Base-by-base conservation (phyloP, 208 protist genomes). In the Naegleria gruberi region DNA sequence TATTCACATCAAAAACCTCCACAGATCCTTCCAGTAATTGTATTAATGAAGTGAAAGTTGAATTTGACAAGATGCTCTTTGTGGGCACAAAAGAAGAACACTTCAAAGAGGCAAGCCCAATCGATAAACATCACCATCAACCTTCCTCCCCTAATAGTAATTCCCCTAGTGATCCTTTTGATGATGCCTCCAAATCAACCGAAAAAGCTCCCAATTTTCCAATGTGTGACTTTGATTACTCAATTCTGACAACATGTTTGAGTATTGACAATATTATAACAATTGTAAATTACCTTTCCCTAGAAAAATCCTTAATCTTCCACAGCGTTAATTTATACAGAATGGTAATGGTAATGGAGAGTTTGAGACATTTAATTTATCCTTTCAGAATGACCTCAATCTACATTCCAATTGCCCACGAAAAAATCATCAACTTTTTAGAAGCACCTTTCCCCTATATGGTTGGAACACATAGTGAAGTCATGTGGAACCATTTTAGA, bases 381-480 rank as follows among this genome's bases (percentile, higher is more conserved):
- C 81, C 81, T 19, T 46, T 84, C 15, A 42, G 41, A 26, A 17
- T 41, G 8, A 45, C 81, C 10, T 30, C 12, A 0, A 34, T 84
- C 1, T 84, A 84, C 40, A 84, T 84, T 45, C 34, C 81, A 44
- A 84, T 45, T 19, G 12, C n/a, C 1, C 81, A 42, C 42, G 41
- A 42, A 43, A 84, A 84, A 15, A 45, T 84, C 17, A 40, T n/a
- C 2, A 17, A 84, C 44, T 84, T 84, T 43, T 84, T 84, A 84
- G 81, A 84, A 26, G 81, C 81, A 44, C 81, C 81, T 40, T 41
- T 84, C n/a, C 81, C 81, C 23, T 84, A 84, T 45, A 42, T 84
- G 41, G 81, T 84, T 84, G 81, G 81, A 8, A 44, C 40, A 45
- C 41, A 84, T 34, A 44, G 23, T 41, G 81, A 77, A 37, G 65